Base-by-base conservation (phyloP, 257 asterid genomes). In the Fraxinus anomala region DNA sequence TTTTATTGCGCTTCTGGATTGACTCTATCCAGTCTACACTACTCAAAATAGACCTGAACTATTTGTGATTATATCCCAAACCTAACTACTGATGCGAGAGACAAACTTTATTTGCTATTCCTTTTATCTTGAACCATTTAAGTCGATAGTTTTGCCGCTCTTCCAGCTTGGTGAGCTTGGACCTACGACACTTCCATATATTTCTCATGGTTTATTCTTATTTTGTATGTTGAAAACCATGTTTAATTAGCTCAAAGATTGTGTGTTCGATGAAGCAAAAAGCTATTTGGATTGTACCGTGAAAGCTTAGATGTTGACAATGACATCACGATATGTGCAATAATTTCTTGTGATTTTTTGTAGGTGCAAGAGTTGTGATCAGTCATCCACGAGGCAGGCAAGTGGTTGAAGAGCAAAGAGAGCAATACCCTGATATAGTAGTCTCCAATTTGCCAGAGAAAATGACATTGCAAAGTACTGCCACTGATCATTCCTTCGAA, bases 371-470 rank as follows among this genome's bases (percentile, higher is more conserved):
- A 84, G 67, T 95, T 68, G 97, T 93, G 83, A 89, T 95, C 3
- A 89, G 99, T 87, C 96, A 93, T 79, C 94, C 88, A 3, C 88
- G 74, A 74, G 99, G 99, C 63, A 89, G 91, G 81, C 85, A 75
- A 77, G 85, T 21, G 73, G 90, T 78, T 44, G 92, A 85, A 85
- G 89, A 88, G 84, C 96, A 90, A 82, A 79, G 74, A 24, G 79
- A 73, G 63, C 89, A 82, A 81, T 84, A 85, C 83, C 94, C 96
- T 4, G 92, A 88, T 74, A 76, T 89, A 1, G 92, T 91, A 63
- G 89, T 91, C 66, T 89, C 92, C 9, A 78, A 61, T 59, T 83
- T 95, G 81, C 98, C 98, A 0, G 96, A 89, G 30, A 77, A 82
- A 78, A 73, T 5, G 54, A 28, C 68, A 19, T 77, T 95, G 68